These are phyloP conservation scores for Penicillium alfredii DNA, from an alignment of 495 filamentous ascomycete species.

Conservation along the genomic window DNA sequence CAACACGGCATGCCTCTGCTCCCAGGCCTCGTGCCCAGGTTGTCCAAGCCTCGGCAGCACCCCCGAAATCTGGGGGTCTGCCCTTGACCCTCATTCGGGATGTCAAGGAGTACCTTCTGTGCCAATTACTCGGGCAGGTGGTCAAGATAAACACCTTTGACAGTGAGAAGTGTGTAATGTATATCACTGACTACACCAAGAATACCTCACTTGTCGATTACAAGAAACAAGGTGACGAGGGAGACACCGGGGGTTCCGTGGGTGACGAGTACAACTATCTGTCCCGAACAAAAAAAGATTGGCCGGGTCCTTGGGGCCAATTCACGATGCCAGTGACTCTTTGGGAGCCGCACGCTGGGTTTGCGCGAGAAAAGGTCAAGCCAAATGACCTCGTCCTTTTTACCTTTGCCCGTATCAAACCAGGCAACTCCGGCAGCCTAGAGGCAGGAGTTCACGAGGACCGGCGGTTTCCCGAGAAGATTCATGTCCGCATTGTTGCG, in stretches of 20 bases:
- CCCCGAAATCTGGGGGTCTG: slow-evolving; percentile 5
- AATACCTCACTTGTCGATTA: slow-evolving; percentile 57
- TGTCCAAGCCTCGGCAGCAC: slow-evolving; percentile 10
- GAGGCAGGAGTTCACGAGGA: slow-evolving; percentile 72
- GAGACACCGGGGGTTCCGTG: slow-evolving; percentile 31
- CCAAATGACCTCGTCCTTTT: slow-evolving; percentile 57
- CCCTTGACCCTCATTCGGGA: slow-evolving; percentile 66
- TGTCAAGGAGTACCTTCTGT: slow-evolving; percentile 49
- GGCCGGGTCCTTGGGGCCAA: slow-evolving; percentile 75
- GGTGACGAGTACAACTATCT: slow-evolving; percentile 48
- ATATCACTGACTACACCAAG: slow-evolving; percentile 82
- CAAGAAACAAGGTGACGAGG: slow-evolving; percentile 30
- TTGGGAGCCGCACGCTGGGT: slow-evolving; percentile 61
- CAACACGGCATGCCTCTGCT: neutral
- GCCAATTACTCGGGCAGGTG: slow-evolving; percentile 72
- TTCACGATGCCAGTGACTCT: slow-evolving; percentile 66
- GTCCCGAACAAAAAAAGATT: slow-evolving; percentile 35
- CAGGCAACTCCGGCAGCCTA: slow-evolving; percentile 42
- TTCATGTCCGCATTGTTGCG: slow-evolving; percentile 49
- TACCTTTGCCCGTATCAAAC: slow-evolving; percentile 67
- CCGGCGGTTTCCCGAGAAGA: slow-evolving; percentile 39
- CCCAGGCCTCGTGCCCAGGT: slow-evolving; percentile 1
- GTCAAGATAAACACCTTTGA: slow-evolving; percentile 54
- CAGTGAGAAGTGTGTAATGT: slow-evolving; percentile 52
- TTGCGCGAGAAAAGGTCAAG: slow-evolving; percentile 48